Percentiles rank a stretch among this genome's conserved stretches.
These are phyloP conservation scores for Claviceps sp. DNA, from an alignment of 2,329 filamentous ascomycete genomes.

Conservation along the genomic window DNA sequence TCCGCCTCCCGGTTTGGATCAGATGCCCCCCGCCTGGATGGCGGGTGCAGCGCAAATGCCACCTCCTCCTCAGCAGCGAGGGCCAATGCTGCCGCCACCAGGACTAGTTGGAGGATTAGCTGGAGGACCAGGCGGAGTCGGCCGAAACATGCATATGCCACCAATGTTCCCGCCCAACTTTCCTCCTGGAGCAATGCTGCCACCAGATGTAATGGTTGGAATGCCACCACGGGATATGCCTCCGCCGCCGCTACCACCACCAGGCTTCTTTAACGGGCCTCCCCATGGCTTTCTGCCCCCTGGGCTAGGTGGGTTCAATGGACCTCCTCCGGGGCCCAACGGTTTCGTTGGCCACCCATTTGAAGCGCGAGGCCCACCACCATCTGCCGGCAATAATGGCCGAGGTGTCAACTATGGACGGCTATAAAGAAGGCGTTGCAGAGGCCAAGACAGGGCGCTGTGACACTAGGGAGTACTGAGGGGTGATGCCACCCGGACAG, in stretches of 20 bases:
- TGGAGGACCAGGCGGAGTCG: conserved; percentile 18
- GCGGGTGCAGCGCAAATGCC: conserved; percentile 30
- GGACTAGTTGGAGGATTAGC: conserved; percentile 31
- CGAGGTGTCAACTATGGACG: conserved; percentile 21
- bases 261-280: conserved; percentile 40
- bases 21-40: conserved; percentile 45
- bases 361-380: conserved; percentile 42
- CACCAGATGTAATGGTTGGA: conserved; percentile 35
- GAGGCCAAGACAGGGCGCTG: neutral
- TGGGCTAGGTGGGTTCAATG: conserved; percentile 43
- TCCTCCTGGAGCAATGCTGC: conserved; percentile 32
- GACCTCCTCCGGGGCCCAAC: conserved; percentile 32
- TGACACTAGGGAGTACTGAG: neutral
- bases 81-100: conserved; percentile 48
- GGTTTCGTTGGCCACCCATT: conserved; percentile 35
- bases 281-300: conserved; percentile 41
- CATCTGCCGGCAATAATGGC: conserved; percentile 29
- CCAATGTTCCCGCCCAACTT: conserved; percentile 52
- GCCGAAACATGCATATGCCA: conserved; percentile 34
- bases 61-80: conserved; percentile 26
- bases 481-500: neutral
- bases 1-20: conserved; percentile 47
- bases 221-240: conserved; percentile 40
- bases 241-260: conserved; percentile 42
- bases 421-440: conserved; percentile 9